Conservation (phyloP, 768 basidiomycete genomes). For the Nidula microcarpa region DNA sequence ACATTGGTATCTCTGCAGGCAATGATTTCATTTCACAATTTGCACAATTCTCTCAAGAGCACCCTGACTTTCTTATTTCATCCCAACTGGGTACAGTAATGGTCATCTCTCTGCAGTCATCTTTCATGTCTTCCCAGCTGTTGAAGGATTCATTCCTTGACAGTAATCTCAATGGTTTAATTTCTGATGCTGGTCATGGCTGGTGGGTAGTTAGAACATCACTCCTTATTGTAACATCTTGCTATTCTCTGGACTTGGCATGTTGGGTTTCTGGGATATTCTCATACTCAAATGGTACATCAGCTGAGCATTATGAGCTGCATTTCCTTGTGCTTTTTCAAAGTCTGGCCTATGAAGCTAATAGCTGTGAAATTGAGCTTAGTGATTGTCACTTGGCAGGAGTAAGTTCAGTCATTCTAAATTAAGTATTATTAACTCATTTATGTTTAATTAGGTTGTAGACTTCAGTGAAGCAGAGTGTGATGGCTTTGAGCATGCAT, state of each 20-base stretch:
- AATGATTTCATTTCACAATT: slow-evolving; percentile 12
- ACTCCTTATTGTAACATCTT: slow-evolving; percentile 26
- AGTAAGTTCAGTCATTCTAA: background rate
- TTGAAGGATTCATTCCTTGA: slow-evolving; percentile 12
- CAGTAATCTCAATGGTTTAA: slow-evolving; percentile 25
- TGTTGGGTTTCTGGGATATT: slow-evolving; percentile 29
- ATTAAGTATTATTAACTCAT: too few relatives aligned
- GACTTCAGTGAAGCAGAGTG: slow-evolving; percentile 31
- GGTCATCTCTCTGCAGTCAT: slow-evolving; percentile 22
- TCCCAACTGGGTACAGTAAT: slow-evolving; percentile 11
- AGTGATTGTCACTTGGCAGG: slow-evolving; percentile 9
- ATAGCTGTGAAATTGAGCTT: slow-evolving; percentile 4
- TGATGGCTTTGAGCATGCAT: slow-evolving; percentile 22
- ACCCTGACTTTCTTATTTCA: slow-evolving; percentile 17
- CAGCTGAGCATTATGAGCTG: slow-evolving; percentile 19
- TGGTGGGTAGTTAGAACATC: slow-evolving; percentile 23
- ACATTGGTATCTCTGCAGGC: background rate
- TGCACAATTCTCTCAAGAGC: slow-evolving; percentile 2
- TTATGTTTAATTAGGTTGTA: slow-evolving; percentile 16
- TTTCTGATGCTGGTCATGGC: slow-evolving; percentile 32
- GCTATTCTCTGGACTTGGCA: slow-evolving; percentile 17
- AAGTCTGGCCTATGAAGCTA: slow-evolving; percentile 18
- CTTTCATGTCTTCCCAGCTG: slow-evolving; percentile 22
- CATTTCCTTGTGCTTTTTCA: slow-evolving; percentile 27
- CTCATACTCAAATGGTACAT: slow-evolving; percentile 29